Conservation (phyloP, 1,139 yeast genomes). For the Casaregolazyma suthepensis region DNA sequence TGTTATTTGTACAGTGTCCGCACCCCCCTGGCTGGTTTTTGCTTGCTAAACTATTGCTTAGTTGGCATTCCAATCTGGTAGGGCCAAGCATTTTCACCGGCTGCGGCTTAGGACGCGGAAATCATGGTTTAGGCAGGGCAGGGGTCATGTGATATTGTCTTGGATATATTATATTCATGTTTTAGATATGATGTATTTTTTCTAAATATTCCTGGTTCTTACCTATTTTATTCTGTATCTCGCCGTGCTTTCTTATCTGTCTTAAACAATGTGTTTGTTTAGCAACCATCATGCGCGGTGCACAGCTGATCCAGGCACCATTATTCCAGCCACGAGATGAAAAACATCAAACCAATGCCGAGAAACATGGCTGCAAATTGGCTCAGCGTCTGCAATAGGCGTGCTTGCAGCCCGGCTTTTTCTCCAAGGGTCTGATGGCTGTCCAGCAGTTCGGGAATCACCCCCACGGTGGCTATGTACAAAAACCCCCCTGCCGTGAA, state of each 20-base stretch:
- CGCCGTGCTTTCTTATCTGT: no score
- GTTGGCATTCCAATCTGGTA: neutral
- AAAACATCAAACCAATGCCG: slow-evolving; percentile 48
- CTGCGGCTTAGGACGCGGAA: neutral
- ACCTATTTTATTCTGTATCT: no score
- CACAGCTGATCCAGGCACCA: neutral
- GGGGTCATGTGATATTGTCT: neutral
- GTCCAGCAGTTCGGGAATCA: slow-evolving; percentile 56
- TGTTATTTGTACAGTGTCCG: no score
- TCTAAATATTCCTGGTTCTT: no score
- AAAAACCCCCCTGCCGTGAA: slow-evolving; percentile 66
- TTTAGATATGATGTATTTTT: neutral
- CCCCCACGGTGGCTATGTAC: slow-evolving; percentile 60
- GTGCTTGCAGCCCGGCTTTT: slow-evolving; percentile 28
- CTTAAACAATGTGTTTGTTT: neutral
- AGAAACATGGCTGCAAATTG: slow-evolving; percentile 43
- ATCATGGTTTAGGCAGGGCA: neutral
- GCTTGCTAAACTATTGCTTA: neutral
- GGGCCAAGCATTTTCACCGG: neutral
- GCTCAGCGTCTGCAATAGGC: slow-evolving; percentile 31
- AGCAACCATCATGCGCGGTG: neutral
- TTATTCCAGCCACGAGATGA: slow-evolving; percentile 45
- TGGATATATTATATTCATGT: neutral
- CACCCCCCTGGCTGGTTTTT: neutral
- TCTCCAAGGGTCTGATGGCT: slow-evolving; percentile 32